A percentile compares a stretch with the other conserved stretches of the same genome.
These are phyloP conservation scores for Tylopilus felleus DNA, from an alignment of 768 basidiomycete species.

Conservation along the genomic window DNA sequence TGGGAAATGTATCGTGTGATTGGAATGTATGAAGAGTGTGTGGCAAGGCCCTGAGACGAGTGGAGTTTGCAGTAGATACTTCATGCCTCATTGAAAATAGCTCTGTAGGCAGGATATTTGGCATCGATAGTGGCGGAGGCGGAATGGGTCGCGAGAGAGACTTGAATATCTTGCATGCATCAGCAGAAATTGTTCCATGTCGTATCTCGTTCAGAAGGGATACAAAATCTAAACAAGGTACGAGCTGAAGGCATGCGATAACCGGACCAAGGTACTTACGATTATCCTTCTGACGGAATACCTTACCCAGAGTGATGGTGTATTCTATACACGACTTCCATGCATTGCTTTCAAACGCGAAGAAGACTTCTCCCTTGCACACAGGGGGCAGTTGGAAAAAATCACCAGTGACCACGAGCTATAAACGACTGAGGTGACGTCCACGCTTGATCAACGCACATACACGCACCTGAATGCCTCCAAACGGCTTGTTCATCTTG, in stretches of 20 bases:
- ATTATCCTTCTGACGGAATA: constrained; percentile 73
- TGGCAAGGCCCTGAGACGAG: constrained; percentile 49
- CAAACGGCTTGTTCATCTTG: constrained; percentile 51
- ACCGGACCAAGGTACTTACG: constrained; percentile 36
- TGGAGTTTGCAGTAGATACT: constrained; percentile 61
- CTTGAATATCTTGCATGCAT: constrained; percentile 47
- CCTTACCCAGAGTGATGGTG: constrained; percentile 65
- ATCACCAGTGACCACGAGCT: constrained; percentile 55
- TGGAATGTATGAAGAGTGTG: constrained; percentile 41
- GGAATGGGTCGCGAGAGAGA: constrained; percentile 36
- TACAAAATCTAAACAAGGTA: constrained; percentile 51
- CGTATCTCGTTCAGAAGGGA: constrained; percentile 76
- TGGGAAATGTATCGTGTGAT: constrained; percentile 47
- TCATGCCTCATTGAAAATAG: constrained; percentile 65
- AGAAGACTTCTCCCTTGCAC: constrained; percentile 45
- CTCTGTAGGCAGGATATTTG: constrained; percentile 46
- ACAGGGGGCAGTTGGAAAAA: constrained; percentile 61
- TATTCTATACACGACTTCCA: constrained; percentile 45
- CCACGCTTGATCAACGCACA: not conserved
- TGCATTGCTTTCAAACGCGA: constrained; percentile 61
- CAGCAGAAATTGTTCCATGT: constrained; percentile 48
- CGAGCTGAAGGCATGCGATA: not conserved
- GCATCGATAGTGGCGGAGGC: constrained; percentile 22
- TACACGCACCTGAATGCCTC: constrained; percentile 56
- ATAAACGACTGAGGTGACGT: not conserved